phyloP scores from a whole-genome alignment of 2,329 filamentous ascomycete species.

The Elsinoe necatrix region DNA sequence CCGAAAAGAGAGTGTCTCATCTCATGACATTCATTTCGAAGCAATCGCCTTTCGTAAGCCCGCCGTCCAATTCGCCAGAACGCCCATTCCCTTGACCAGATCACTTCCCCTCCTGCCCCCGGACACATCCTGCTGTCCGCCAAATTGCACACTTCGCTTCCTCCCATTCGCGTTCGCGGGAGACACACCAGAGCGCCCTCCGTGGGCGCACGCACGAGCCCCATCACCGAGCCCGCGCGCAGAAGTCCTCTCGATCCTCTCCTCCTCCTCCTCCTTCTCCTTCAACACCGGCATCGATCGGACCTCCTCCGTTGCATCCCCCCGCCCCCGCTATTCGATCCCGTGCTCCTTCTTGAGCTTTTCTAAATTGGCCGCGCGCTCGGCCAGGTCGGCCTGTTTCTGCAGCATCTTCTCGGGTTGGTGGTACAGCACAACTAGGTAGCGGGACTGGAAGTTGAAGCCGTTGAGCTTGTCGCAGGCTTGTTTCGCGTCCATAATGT shows the following conservation, averaged over 20 bases:
- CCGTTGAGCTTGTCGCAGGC: constrained; percentile 99
- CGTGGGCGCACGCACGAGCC: background rate
- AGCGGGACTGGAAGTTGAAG: constrained; percentile 99
- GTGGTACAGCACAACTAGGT: constrained; percentile 81
- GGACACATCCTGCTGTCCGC: background rate
- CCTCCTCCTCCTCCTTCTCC: no score
- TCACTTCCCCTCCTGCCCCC: background rate
- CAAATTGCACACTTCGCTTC: constrained; percentile 7
- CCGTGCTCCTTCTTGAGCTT: constrained; percentile 95
- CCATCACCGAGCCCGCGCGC: constrained; percentile 6
- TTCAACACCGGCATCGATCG: no score
- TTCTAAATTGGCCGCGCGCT: constrained; percentile 94
- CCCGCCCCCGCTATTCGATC: constrained; percentile 48
- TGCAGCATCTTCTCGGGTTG: constrained; percentile 72
- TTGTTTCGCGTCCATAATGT: constrained; percentile 97
- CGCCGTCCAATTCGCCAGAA: constrained; percentile 14
- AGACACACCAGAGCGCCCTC: background rate
- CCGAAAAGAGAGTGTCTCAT: background rate
- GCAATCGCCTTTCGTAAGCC: constrained; percentile 15
- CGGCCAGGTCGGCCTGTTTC: constrained; percentile 87
- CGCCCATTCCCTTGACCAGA: constrained; percentile 10
- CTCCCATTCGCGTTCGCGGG: constrained; percentile 2
- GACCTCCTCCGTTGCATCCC: constrained; percentile 2
- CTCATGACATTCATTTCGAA: constrained; percentile 6
- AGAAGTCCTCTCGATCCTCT: background rate